phyloP scores from a whole-genome alignment of 768 basidiomycete species.

The Pulveroboletus frians region DNA sequence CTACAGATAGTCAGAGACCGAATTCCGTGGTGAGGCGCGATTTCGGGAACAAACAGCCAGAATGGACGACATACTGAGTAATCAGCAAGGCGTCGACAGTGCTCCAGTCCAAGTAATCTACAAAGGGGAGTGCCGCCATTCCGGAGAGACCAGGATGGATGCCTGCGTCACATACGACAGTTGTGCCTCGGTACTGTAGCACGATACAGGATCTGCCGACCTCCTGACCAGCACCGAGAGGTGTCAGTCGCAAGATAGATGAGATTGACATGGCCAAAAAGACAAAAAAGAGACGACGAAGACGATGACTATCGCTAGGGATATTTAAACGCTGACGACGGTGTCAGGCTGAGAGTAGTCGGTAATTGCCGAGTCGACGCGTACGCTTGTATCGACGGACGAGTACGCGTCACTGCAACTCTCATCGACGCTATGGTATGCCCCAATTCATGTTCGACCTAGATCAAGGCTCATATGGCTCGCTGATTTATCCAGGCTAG shows the following conservation, averaged over 20 bases:
- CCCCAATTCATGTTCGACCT: neutral
- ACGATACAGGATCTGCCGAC: slow-evolving; percentile 97
- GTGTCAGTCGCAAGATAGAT: slow-evolving; percentile 70
- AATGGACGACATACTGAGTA: slow-evolving; percentile 68
- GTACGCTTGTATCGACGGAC: slow-evolving; percentile 9
- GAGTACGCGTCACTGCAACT: slow-evolving; percentile 22
- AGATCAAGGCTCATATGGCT: neutral
- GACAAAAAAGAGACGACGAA: neutral
- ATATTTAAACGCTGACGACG: too few relatives aligned
- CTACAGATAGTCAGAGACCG: slow-evolving; percentile 35
- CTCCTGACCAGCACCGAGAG: slow-evolving; percentile 95
- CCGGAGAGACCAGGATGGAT: slow-evolving; percentile 96
- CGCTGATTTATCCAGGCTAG: slow-evolving; percentile 50
- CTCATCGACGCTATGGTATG: slow-evolving; percentile 45
- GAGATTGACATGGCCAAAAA: slow-evolving; percentile 40
- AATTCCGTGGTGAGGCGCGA: neutral
- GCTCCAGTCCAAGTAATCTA: slow-evolving; percentile 98
- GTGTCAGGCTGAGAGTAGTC: neutral
- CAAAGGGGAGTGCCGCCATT: slow-evolving; percentile 92
- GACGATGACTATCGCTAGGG: neutral
- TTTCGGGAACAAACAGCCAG: too few relatives aligned
- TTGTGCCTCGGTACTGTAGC: slow-evolving; percentile 87
- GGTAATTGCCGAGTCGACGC: slow-evolving; percentile 26
- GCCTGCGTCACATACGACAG: slow-evolving; percentile 94
- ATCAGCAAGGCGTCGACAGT: slow-evolving; percentile 96